Conservation (phyloP, 2,329 filamentous ascomycete species). For the Calonectria pseudoturangicola region DNA sequence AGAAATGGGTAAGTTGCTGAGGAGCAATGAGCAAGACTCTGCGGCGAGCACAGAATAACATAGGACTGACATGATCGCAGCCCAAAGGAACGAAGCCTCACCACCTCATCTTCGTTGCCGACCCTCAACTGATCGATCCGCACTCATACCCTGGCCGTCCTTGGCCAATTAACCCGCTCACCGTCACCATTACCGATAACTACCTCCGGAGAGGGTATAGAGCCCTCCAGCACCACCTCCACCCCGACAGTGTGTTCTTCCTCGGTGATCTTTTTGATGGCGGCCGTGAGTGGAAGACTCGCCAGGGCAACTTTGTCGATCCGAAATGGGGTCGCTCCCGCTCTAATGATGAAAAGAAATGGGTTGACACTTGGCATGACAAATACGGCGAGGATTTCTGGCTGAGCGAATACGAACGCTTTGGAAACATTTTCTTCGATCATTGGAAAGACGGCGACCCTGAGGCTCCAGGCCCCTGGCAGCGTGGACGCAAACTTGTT, state of each 20-base stretch:
- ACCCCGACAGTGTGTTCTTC: slow-evolving; percentile 93
- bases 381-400: slow-evolving; percentile 89
- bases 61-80: slow-evolving; percentile 67
- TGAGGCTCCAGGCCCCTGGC: slow-evolving; percentile 70
- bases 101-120: slow-evolving; percentile 88
- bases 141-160: slow-evolving; percentile 93
- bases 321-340: slow-evolving; percentile 74
- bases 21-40: not conserved
- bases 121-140: slow-evolving; percentile 93
- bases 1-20: slow-evolving; percentile 84
- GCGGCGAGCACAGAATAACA: not conserved
- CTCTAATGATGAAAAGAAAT: slow-evolving; percentile 70
- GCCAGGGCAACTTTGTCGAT: slow-evolving; percentile 74
- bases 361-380: slow-evolving; percentile 80
- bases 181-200: slow-evolving; percentile 84
- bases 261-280: slow-evolving; percentile 97
- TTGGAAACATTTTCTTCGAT: slow-evolving; percentile 88
- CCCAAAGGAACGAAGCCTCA: slow-evolving; percentile 87
- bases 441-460: slow-evolving; percentile 77
- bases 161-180: slow-evolving; percentile 74
- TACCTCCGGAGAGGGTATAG: slow-evolving; percentile 90
- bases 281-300: slow-evolving; percentile 93
- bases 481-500: slow-evolving; percentile 85
- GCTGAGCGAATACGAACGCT: slow-evolving; percentile 90
- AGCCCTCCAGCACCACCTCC: slow-evolving; percentile 83